Conservation (phyloP, 176 grass and related monocot species). For the Aegilops tauschii region DNA sequence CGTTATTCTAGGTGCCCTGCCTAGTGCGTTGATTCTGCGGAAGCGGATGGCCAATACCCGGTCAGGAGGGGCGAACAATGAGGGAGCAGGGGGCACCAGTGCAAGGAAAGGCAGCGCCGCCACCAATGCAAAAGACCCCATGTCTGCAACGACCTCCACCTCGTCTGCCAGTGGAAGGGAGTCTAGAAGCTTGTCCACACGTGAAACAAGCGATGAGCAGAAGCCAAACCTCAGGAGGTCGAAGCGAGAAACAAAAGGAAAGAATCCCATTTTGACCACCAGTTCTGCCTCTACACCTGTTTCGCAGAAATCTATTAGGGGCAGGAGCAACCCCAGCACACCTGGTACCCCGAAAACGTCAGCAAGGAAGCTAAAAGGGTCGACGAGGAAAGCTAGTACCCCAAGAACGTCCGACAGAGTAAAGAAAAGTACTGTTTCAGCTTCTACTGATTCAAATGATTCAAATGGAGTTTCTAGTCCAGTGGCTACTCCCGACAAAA, state of each 20-base stretch:
- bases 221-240: constrained; percentile 67
- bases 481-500: not conserved
- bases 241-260: constrained; percentile 44
- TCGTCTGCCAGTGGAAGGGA: constrained; percentile 23
- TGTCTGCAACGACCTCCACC: not conserved
- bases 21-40: not conserved
- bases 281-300: not conserved
- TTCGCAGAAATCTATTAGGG: constrained; percentile 21
- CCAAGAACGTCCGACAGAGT: constrained; percentile 23
- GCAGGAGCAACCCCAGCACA: not conserved
- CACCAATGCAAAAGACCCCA: not conserved
- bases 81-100: not conserved
- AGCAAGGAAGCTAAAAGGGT: constrained; percentile 21
- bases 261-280: constrained; percentile 14
- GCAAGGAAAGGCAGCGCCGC: not conserved
- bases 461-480: constrained; percentile 13
- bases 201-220: not conserved
- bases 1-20: not conserved
- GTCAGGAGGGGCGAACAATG: constrained; percentile 38
- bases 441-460: constrained; percentile 20
- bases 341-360: constrained; percentile 7
- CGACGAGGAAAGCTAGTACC: not conserved
- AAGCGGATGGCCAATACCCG: constrained; percentile 54
- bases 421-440: not conserved
- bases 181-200: constrained; percentile 10